Evolutionary conservation across 2,329 filamentous ascomycete species (phyloP).

Genomic region (Curvularia verruculosa): DNA sequence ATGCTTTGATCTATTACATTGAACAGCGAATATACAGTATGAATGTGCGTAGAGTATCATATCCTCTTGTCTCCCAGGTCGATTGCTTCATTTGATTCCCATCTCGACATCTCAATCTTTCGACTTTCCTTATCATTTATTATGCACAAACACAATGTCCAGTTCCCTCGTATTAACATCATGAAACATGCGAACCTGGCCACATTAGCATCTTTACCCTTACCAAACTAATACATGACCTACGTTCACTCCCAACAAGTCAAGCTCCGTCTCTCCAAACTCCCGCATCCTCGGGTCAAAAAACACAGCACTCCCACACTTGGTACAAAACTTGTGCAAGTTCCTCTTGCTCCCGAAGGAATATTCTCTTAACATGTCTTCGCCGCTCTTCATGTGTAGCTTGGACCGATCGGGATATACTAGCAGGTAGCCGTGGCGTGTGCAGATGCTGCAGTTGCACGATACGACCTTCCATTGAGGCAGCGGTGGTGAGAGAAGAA

Average conservation of each 20-base stretch:
- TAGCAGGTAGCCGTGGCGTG: slow-evolving; percentile 58
- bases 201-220: slow-evolving; percentile 7
- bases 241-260: slow-evolving; percentile 40
- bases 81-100: background rate
- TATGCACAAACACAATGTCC: slow-evolving; percentile 30
- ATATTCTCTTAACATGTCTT: slow-evolving; percentile 30
- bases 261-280: slow-evolving; percentile 24
- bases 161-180: slow-evolving; percentile 33
- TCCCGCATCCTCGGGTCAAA: slow-evolving; percentile 33
- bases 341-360: slow-evolving; percentile 34
- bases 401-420: slow-evolving; percentile 43
- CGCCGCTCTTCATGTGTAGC: slow-evolving; percentile 34
- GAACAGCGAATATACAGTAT: background rate
- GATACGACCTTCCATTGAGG: slow-evolving; percentile 52
- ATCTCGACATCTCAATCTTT: background rate
- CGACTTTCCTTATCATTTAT: slow-evolving; percentile 8
- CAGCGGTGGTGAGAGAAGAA: slow-evolving; percentile 58
- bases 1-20: background rate
- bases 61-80: too few species aligned
- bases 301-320: slow-evolving; percentile 39
- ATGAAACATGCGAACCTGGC: slow-evolving; percentile 27
- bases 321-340: slow-evolving; percentile 36
- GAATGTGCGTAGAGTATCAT: background rate
- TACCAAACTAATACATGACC: slow-evolving; percentile 4
- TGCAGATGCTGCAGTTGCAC: slow-evolving; percentile 62